Percentiles rank a stretch among this genome's conserved stretches.
Conservation (phyloP, 1,284 basidiomycete species). For the Meira miltonrushii region DNA sequence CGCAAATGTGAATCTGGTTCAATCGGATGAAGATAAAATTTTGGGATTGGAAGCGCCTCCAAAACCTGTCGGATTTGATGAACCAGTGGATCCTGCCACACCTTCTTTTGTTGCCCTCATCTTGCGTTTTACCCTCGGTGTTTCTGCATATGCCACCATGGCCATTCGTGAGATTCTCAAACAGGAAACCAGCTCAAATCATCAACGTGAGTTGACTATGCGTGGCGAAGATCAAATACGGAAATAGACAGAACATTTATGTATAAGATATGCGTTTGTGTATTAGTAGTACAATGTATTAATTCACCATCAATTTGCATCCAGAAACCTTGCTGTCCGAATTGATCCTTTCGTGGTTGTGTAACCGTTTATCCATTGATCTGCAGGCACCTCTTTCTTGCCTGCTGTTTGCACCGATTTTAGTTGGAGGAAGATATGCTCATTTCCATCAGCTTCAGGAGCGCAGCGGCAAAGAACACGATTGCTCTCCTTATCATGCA, state of each 20-base stretch:
- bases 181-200: conserved; percentile 39
- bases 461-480: neutral
- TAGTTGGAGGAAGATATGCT: neutral
- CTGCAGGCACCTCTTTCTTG: conserved; percentile 1
- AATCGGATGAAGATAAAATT: conserved; percentile 88
- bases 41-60: conserved; percentile 56
- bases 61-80: neutral
- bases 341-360: neutral
- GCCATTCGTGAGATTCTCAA: conserved; percentile 48
- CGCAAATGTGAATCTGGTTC: conserved; percentile 80
- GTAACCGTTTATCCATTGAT: conserved; percentile 6
- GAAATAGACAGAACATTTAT: too few species aligned
- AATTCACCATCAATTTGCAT: neutral
- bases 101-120: conserved; percentile 35
- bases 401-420: neutral
- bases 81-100: neutral
- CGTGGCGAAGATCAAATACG: conserved; percentile 24
- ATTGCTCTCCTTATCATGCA: too few species aligned
- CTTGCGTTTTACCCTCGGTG: conserved; percentile 40
- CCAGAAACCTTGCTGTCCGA: neutral
- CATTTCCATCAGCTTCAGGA: neutral
- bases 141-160: conserved; percentile 49
- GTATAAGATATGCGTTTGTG: too few species aligned
- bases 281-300: too few species aligned
- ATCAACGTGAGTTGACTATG: conserved; percentile 33